Evolutionary conservation across 2,329 filamentous ascomycete genomes (phyloP), one percentile per base, ranked within the genome.

Genomic region (Chaetomium sp.): DNA sequence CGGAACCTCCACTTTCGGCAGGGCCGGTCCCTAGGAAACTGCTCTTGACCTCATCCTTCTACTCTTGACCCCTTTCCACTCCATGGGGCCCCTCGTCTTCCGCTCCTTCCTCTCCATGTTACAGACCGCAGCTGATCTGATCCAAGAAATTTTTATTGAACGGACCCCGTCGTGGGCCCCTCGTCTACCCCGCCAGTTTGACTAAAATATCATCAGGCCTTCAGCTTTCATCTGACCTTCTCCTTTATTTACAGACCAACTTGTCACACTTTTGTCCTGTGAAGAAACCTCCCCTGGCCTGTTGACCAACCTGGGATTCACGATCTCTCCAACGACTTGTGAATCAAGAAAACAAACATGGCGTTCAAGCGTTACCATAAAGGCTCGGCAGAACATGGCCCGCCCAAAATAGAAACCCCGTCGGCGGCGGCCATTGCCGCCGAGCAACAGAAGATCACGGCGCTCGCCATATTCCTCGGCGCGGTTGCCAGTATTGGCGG

Each of bases 401-500:
- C 50, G 12, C 35, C 40, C 2, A 36, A 12, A 33, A 9, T 45
- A 35, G 44, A 44, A 51, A 37, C 19, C 1, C 56, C 53, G 27
- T 53, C 49, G 36, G 34, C 54, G 34, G 51, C 47, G 6, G 42
- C 52, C 37, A 37, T 56, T 1, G 53, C 37, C 35, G 54, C 52
- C 11, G 61, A 61, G 49, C 59, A 27, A 27, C 19, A 64, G 47
- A 61, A 61, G 52, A 47, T 65, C 50, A 65, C 62, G 14, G 37
- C 57, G 33, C 34, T 61, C 12, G 63, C 63, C 41, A 67, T 73
- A 61, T 70, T 78, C 54, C 70, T 82, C 36, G 79, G 78, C 36
- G 63, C 71, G 3, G 73, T 80, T 40, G 78, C 79, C 57, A 80
- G 76, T 58, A 74, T 81, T 53, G 79, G 79, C 61, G 75, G 80